A percentile compares a stretch with the other conserved stretches of the same genome.
Conservation (phyloP, 306 rosid species). For the Fragaria vesca region DNA sequence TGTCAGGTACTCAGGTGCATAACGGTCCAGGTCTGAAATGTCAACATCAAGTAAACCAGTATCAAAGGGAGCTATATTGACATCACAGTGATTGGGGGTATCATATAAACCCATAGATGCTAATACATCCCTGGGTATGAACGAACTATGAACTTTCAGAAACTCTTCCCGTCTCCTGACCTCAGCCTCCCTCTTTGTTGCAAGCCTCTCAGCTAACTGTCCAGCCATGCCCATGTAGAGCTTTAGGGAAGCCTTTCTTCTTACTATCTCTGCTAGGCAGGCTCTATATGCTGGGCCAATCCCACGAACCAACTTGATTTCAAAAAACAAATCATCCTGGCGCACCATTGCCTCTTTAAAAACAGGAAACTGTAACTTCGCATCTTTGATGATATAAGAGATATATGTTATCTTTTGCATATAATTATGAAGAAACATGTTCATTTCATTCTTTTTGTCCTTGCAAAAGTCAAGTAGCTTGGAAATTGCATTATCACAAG, state of each 20-base stretch:
- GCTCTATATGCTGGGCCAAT: slow-evolving; percentile 91
- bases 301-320: slow-evolving; percentile 74
- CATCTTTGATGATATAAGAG: slow-evolving; percentile 80
- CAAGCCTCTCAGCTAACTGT: slow-evolving; percentile 91
- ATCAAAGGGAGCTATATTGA: slow-evolving; percentile 89
- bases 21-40: slow-evolving; percentile 75
- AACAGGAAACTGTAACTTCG: slow-evolving; percentile 91
- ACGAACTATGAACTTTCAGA: slow-evolving; percentile 55
- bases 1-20: slow-evolving; percentile 79
- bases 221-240: slow-evolving; percentile 99
- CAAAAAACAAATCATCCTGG: slow-evolving; percentile 76
- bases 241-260: slow-evolving; percentile 92
- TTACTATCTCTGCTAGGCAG: slow-evolving; percentile 92
- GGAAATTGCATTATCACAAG: slow-evolving; percentile 71
- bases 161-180: slow-evolving; percentile 75
- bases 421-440: slow-evolving; percentile 65
- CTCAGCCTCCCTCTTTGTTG: slow-evolving; percentile 81
- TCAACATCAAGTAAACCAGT: slow-evolving; percentile 77
- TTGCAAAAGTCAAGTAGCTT: slow-evolving; percentile 70
- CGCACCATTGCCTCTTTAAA: slow-evolving; percentile 94
- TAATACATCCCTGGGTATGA: slow-evolving; percentile 79
- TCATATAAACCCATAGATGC: slow-evolving; percentile 87
- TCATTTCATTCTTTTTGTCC: slow-evolving; percentile 89
- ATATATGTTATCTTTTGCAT: slow-evolving; percentile 75
- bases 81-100: slow-evolving; percentile 87